A percentile compares a stretch with the other conserved stretches of the same genome.
Conservation (phyloP, 805 yeast species). For the Yarrowia sp. region DNA sequence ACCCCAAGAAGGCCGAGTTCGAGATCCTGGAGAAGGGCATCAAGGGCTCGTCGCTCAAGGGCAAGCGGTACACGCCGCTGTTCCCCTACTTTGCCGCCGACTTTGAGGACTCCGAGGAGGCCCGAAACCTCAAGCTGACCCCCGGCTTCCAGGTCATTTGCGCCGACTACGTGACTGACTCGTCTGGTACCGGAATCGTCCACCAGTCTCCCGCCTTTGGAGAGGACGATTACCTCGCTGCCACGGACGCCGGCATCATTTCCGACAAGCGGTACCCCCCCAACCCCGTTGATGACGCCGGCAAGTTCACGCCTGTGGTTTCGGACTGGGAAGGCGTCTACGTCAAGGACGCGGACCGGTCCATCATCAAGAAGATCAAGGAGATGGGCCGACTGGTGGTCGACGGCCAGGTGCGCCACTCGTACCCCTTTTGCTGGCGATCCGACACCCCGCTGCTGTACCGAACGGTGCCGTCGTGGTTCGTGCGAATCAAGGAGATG, state of each 20-base stretch:
- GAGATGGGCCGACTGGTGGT: slow-evolving; percentile 76
- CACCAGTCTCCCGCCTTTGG: slow-evolving; percentile 99
- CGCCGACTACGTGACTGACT: slow-evolving; percentile 86
- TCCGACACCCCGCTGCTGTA: slow-evolving; percentile 97
- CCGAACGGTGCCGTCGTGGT: slow-evolving; percentile 99
- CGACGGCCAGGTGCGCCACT: slow-evolving; percentile 86
- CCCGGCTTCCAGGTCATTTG: slow-evolving; percentile 81
- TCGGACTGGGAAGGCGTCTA: slow-evolving; percentile 78
- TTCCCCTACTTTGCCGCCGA: slow-evolving; percentile 80
- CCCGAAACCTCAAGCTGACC: slow-evolving; percentile 17
- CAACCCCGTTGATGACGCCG: slow-evolving; percentile 93
- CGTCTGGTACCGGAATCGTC: slow-evolving; percentile 98
- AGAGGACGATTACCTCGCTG: slow-evolving; percentile 94
- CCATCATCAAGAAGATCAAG: slow-evolving; percentile 83
- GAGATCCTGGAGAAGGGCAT: slow-evolving; percentile 76
- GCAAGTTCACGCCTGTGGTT: slow-evolving; percentile 80
- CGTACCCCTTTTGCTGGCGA: slow-evolving; percentile 99
- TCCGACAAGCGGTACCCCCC: slow-evolving; percentile 76
- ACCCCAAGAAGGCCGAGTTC: slow-evolving; percentile 88
- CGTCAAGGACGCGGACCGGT: slow-evolving; percentile 94
- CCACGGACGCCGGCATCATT: slow-evolving; percentile 77
- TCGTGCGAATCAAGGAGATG: slow-evolving; percentile 84
- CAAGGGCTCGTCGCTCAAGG: slow-evolving; percentile 80
- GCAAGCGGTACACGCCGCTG: slow-evolving; percentile 80
- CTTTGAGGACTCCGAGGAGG: slow-evolving; percentile 59